These are phyloP conservation scores for Annulohypoxylon maeteangense DNA, from an alignment of 495 filamentous ascomycete genomes.

Conservation along the genomic window DNA sequence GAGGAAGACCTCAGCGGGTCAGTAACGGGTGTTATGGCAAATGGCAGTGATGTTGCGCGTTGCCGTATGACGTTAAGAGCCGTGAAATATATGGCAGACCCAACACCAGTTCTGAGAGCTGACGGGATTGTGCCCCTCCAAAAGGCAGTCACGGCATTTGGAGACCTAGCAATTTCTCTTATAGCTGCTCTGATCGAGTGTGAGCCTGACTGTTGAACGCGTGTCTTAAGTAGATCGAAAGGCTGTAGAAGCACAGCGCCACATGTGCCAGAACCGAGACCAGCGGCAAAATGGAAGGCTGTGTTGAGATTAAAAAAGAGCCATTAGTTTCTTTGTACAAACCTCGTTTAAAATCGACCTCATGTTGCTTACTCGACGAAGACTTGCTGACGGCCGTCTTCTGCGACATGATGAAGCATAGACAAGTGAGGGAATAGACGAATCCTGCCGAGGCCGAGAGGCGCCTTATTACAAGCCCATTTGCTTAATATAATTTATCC, in stretches of 20 bases:
- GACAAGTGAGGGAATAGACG: conserved; percentile 7
- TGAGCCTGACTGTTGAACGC: conserved; percentile 81
- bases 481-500: conserved; percentile 11
- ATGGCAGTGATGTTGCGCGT: conserved; percentile 65
- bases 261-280: conserved; percentile 84
- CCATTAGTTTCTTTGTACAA: conserved; percentile 3
- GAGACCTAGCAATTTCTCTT: conserved; percentile 71
- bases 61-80: conserved; percentile 84
- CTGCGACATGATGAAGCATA: conserved; percentile 43
- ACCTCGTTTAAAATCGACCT: not conserved
- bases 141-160: conserved; percentile 70
- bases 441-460: conserved; percentile 33
- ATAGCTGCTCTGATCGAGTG: conserved; percentile 75
- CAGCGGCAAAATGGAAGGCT: conserved; percentile 88
- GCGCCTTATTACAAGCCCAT: conserved; percentile 34
- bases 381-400: conserved; percentile 35
- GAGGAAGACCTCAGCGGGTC: conserved; percentile 61
- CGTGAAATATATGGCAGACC: conserved; percentile 94
- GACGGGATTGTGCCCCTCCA: conserved; percentile 96
- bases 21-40: conserved; percentile 45
- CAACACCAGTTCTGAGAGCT: conserved; percentile 89
- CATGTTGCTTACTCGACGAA: conserved; percentile 42
- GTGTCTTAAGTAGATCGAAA: conserved; percentile 95
- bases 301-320: not conserved
- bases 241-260: conserved; percentile 93